Conservation (phyloP, 257 asterid genomes). For the Solanum corneliomulleri region DNA sequence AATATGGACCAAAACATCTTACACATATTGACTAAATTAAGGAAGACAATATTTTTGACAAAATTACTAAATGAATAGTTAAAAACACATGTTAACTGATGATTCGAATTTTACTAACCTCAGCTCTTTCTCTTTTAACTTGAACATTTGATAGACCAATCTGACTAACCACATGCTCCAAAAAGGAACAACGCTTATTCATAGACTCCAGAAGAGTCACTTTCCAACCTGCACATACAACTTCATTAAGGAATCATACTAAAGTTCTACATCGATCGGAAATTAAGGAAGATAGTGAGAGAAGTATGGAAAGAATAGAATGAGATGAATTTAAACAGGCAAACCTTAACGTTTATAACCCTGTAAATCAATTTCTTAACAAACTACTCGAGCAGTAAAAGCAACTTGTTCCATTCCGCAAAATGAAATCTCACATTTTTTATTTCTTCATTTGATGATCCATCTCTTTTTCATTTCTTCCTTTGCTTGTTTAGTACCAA, state of each 20-base stretch:
- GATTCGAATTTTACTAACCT: constrained; percentile 28
- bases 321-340: neutral
- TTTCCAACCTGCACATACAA: constrained; percentile 59
- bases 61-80: neutral
- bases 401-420: neutral
- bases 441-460: neutral
- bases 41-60: neutral
- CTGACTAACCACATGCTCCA: constrained; percentile 58
- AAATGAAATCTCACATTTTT: neutral
- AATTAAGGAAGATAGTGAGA: neutral
- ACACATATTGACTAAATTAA: neutral
- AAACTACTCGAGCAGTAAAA: neutral
- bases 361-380: neutral
- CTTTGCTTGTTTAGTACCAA: neutral
- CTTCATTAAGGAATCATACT: neutral
- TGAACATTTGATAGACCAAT: constrained; percentile 63
- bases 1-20: neutral
- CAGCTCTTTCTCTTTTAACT: constrained; percentile 70
- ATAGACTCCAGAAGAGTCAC: constrained; percentile 76
- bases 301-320: neutral
- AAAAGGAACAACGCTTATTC: constrained; percentile 77
- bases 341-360: neutral
- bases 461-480: neutral
- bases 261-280: neutral
- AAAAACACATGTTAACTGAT: neutral